Conservation (phyloP, 2,329 filamentous ascomycete species). For the Nemania sp. region DNA sequence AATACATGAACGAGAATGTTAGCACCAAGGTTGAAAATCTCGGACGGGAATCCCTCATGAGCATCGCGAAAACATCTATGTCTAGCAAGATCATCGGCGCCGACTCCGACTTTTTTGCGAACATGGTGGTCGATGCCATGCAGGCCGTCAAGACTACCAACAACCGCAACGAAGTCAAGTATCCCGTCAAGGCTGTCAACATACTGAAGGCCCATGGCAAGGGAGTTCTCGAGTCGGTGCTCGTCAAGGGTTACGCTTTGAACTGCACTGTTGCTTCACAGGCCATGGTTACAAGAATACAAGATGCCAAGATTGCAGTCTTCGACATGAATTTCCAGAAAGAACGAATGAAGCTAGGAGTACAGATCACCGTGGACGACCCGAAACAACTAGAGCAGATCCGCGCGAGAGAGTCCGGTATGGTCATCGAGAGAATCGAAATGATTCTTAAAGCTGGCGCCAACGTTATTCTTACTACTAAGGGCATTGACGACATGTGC, state of each 20-base stretch:
- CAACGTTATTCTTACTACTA: conserved; percentile 96
- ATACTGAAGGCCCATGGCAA: conserved; percentile 98
- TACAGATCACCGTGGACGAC: conserved; percentile 98
- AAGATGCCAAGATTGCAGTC: conserved; percentile 95
- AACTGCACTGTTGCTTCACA: conserved; percentile 99
- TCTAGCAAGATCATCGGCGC: conserved; percentile 98
- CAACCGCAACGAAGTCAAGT: conserved; percentile 90
- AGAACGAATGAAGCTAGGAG: conserved; percentile 98
- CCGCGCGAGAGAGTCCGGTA: conserved; percentile 88
- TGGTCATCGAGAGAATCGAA: conserved; percentile 93
- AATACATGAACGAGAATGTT: conserved; percentile 99
- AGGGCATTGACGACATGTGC: conserved; percentile 97
- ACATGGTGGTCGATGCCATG: conserved; percentile 98
- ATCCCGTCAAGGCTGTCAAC: conserved; percentile 99
- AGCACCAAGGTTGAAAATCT: conserved; percentile 94
- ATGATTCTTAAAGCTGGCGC: conserved; percentile 98
- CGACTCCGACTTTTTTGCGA: conserved; percentile 95
- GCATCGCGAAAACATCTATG: conserved; percentile 98
- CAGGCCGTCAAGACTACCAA: conserved; percentile 93
- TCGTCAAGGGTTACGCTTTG: conserved; percentile 95
- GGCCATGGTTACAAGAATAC: conserved; percentile 93
- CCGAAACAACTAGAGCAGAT: conserved; percentile 98
- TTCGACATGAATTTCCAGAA: conserved; percentile 99
- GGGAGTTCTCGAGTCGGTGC: conserved; percentile 84
- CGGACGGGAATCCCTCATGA: conserved; percentile 89